A percentile compares a stretch with the other conserved stretches of the same genome.
These are phyloP conservation scores for Selaginella moellendorffii DNA, from an alignment of 75 land plant species.

Conservation along the genomic window DNA sequence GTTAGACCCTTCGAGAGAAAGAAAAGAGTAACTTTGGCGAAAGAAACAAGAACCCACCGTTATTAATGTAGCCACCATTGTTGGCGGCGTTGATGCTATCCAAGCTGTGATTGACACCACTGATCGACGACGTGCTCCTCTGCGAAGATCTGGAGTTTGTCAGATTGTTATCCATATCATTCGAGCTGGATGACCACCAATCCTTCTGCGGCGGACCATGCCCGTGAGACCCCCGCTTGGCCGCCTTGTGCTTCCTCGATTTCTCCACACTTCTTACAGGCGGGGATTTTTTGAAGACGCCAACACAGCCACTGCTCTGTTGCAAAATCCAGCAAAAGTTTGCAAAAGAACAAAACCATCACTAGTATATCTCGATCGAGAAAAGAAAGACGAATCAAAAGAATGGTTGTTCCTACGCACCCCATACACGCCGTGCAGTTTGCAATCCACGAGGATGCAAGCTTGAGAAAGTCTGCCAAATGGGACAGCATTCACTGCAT, in stretches of 20 bases:
- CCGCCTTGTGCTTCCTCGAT: conserved; percentile 35
- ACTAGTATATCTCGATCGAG: no score
- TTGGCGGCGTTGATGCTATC: conserved; percentile 11
- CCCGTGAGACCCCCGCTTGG: conserved; percentile 32
- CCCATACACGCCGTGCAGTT: conserved; percentile 25
- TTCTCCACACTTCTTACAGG: conserved; percentile 41
- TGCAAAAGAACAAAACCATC: neutral
- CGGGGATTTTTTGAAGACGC: conserved; percentile 52
- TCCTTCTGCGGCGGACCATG: conserved; percentile 30
- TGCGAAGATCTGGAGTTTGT: conserved; percentile 37
- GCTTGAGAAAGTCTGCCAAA: neutral
- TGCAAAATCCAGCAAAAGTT: conserved; percentile 37
- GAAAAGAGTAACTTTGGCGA: neutral
- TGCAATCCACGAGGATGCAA: neutral
- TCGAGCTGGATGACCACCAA: conserved; percentile 63
- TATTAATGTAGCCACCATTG: conserved; percentile 37
- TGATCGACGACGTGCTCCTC: conserved; percentile 49
- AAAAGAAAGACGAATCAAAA: no score
- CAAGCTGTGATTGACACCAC: conserved; percentile 20
- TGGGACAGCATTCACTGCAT: neutral
- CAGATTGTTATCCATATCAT: conserved; percentile 75
- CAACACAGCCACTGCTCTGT: conserved; percentile 94
- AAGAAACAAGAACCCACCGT: conserved; percentile 20
- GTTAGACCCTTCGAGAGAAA: neutral
- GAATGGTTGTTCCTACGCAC: no score